These are phyloP conservation scores for Irpex lacteus DNA, from an alignment of 1,284 basidiomycete genomes.

Conservation along the genomic window DNA sequence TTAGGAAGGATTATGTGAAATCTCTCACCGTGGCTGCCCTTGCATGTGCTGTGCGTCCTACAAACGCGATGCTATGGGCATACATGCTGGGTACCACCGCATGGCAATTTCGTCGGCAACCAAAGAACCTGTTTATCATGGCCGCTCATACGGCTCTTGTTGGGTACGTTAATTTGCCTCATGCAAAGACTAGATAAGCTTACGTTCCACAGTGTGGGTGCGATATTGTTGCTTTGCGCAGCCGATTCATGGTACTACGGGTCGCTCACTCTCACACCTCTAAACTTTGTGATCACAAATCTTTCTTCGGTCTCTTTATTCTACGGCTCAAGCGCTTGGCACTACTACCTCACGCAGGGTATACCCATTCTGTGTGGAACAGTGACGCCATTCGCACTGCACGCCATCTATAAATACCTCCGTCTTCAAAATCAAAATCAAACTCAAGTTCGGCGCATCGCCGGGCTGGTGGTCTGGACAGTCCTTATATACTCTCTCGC, in stretches of 20 bases:
- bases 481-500: slow-evolving; percentile 74
- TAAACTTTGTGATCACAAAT: slow-evolving; percentile 83
- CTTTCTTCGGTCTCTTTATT: slow-evolving; percentile 85
- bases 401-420: slow-evolving; percentile 49
- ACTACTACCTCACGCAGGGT: slow-evolving; percentile 89
- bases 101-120: slow-evolving; percentile 41
- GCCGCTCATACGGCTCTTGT: slow-evolving; percentile 35
- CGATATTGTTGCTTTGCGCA: slow-evolving; percentile 39
- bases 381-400: slow-evolving; percentile 67
- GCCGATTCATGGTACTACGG: slow-evolving; percentile 75
- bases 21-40: slow-evolving; percentile 63
- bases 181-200: neutral
- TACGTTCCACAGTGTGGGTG: slow-evolving; percentile 30
- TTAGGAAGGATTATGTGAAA: slow-evolving; percentile 29
- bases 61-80: slow-evolving; percentile 84
- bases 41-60: slow-evolving; percentile 82
- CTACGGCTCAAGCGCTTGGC: slow-evolving; percentile 86
- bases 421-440: slow-evolving; percentile 14
- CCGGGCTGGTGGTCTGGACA: slow-evolving; percentile 61
- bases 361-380: slow-evolving; percentile 81
- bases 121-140: slow-evolving; percentile 30
- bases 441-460: slow-evolving; percentile 40
- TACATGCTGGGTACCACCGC: slow-evolving; percentile 60
- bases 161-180: slow-evolving; percentile 38
- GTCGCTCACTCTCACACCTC: slow-evolving; percentile 68